Percentiles rank a stretch among this genome's conserved stretches.
Conservation (phyloP, 2,329 filamentous ascomycete genomes). For the Zymoseptoria pseudotritici region DNA sequence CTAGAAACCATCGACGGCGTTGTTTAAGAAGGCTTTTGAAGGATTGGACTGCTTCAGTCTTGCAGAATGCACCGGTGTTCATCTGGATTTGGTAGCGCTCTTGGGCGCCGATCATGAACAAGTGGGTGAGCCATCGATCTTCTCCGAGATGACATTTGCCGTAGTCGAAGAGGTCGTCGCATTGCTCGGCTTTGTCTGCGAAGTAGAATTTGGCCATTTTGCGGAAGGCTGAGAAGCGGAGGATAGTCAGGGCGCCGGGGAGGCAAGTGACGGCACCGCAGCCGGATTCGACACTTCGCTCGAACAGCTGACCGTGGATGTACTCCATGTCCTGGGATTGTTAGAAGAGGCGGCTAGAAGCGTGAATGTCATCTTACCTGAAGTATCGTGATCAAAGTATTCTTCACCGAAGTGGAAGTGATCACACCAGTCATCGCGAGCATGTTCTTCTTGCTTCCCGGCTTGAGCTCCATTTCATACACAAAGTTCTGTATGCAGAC, state of each 20-base stretch:
- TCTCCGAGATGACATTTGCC: slow-evolving; percentile 93
- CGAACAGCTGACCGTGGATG: slow-evolving; percentile 91
- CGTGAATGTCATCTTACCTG: slow-evolving; percentile 42
- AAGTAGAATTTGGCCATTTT: slow-evolving; percentile 99
- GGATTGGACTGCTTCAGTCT: slow-evolving; percentile 91
- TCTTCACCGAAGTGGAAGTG: slow-evolving; percentile 82
- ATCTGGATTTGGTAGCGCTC: slow-evolving; percentile 93
- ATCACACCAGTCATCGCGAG: slow-evolving; percentile 97
- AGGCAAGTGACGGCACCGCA: slow-evolving; percentile 93
- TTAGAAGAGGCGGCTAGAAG: background rate
- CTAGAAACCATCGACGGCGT: slow-evolving; percentile 85
- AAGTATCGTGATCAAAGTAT: slow-evolving; percentile 81
- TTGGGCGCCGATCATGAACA: slow-evolving; percentile 97
- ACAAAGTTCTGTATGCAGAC: slow-evolving; percentile 95
- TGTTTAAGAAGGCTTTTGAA: slow-evolving; percentile 84
- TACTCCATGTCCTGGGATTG: slow-evolving; percentile 74
- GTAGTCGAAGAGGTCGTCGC: slow-evolving; percentile 92
- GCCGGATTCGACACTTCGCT: slow-evolving; percentile 88
- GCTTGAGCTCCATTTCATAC: slow-evolving; percentile 97
- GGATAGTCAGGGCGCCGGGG: slow-evolving; percentile 87
- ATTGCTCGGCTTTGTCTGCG: slow-evolving; percentile 90
- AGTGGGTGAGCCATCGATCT: slow-evolving; percentile 91
- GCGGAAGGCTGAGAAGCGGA: slow-evolving; percentile 91
- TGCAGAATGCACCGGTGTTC: slow-evolving; percentile 96
- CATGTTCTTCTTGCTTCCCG: slow-evolving; percentile 86